Evolutionary conservation across 345 rosid genomes (phyloP), one percentile per base, ranked within the genome.

Genomic region (Geranium rotundifolium): DNA sequence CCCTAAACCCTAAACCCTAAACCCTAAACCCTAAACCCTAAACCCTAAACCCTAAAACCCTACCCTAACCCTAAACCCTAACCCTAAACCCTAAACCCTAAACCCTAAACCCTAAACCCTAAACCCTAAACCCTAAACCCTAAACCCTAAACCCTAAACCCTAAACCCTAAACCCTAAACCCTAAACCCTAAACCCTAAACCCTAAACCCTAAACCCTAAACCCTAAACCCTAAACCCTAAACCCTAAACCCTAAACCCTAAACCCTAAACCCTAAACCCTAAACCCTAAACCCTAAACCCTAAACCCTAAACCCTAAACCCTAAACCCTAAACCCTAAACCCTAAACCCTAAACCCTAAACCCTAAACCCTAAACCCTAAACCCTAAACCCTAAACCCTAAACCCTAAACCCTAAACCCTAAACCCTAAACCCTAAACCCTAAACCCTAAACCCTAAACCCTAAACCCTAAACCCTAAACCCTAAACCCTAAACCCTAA

Each of bases 51-150:
- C 59, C 59, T 57, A 57, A 57, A 10, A 17, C 59, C 27, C 5
- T 13, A 57, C 20, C 59, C 7, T 17, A 57, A 57, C 59, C 59
- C 59, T 14, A 57, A 57, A 57, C 59, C 59, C 59, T 18, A 57
- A 57, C n/a, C n/a, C n/a, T n/a, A 57, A 57, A 57, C 59, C 59
- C 20, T 14, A 57, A 57, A 57, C 59, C 59, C 59, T 57, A 57
- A 57, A 57, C 7, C 59, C 7, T 57, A 57, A 57, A 57, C 59
- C 59, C 59, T 57, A 57, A 57, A 57, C 59, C 59, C 59, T 57
- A 18, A 57, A 57, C 59, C 59, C 59, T 57, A 18, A 57, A 57
- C 59, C 59, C 59, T 57, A 57, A 57, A 57, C 59, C 59, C 59
- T 14, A 18, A 7, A 57, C 59, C 59, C 59, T 57, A 57, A 57